Evolutionary conservation across 495 filamentous ascomycete genomes (phyloP).

Genomic region (Hypoxylon trugodes): DNA sequence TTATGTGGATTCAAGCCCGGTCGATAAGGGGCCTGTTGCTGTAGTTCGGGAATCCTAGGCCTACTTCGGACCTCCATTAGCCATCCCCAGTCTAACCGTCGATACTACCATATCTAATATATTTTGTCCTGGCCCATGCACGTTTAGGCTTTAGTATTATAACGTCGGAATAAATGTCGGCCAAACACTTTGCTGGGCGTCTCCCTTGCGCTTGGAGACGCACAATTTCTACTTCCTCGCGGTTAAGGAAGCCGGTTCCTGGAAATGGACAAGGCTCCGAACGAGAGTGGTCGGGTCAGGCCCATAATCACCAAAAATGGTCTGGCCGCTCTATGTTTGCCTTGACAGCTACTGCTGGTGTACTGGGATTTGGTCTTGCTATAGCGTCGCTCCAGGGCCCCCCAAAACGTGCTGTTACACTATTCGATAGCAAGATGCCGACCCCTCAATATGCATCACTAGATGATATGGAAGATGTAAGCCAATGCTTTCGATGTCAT

Average conservation of each 20-base stretch:
- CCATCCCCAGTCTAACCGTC: slow-evolving; percentile 3
- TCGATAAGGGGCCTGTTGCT: neutral
- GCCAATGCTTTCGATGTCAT: slow-evolving; percentile 27
- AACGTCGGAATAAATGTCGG: slow-evolving; percentile 30
- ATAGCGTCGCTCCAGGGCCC: slow-evolving; percentile 28
- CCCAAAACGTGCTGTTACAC: slow-evolving; percentile 39
- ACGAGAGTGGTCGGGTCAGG: slow-evolving; percentile 21
- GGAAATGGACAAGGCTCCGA: slow-evolving; percentile 20
- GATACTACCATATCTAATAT: slow-evolving; percentile 16
- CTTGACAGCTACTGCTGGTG: slow-evolving; percentile 51
- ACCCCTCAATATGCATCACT: slow-evolving; percentile 58
- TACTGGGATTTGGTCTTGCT: slow-evolving; percentile 53
- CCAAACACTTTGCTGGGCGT: slow-evolving; percentile 36
- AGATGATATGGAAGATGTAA: slow-evolving; percentile 59
- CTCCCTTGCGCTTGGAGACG: slow-evolving; percentile 38
- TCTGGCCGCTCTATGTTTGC: slow-evolving; percentile 47
- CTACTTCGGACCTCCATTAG: neutral
- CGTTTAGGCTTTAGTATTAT: slow-evolving; percentile 1
- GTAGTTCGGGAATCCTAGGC: slow-evolving; percentile 4
- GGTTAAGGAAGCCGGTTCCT: slow-evolving; percentile 25
- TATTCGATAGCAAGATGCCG: slow-evolving; percentile 50
- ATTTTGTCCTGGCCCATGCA: slow-evolving; percentile 11
- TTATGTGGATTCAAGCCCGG: neutral
- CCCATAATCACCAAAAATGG: slow-evolving; percentile 23
- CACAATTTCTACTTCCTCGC: slow-evolving; percentile 22